Percentiles rank a stretch among this genome's conserved stretches.
These are phyloP conservation scores for Malus fusca DNA, from an alignment of 306 rosid genomes.

Conservation along the genomic window DNA sequence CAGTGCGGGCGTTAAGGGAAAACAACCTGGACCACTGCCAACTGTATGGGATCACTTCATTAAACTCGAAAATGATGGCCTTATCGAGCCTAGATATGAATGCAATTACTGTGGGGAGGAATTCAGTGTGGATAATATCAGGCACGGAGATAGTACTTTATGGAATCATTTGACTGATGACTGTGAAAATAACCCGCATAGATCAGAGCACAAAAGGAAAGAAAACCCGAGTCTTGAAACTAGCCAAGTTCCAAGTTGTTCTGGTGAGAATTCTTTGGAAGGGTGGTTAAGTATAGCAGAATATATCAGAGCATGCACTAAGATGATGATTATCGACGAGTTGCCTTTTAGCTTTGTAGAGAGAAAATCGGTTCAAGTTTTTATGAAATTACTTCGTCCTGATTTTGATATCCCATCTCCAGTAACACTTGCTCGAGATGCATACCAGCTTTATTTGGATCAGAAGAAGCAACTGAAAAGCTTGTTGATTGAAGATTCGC, in stretches of 20 bases:
- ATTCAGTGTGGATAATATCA: neutral
- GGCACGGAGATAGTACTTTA: neutral
- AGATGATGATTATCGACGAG: neutral
- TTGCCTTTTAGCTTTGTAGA: neutral
- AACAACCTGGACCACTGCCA: neutral
- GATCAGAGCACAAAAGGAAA: neutral
- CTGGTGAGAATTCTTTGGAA: neutral
- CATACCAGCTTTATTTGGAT: neutral
- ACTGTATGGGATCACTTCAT: neutral
- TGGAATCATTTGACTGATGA: neutral
- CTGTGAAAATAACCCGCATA: neutral
- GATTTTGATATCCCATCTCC: neutral
- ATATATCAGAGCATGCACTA: neutral
- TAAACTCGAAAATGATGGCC: neutral
- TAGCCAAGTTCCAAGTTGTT: neutral
- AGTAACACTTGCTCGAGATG: neutral
- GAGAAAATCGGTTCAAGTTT: neutral
- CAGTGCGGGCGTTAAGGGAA: neutral
- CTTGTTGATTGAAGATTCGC: neutral
- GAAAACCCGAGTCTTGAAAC: neutral
- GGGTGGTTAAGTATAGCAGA: neutral
- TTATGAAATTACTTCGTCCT: neutral
- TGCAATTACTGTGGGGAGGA: neutral
- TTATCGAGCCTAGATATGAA: neutral
- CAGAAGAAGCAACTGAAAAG: neutral